Base-by-base conservation (phyloP, 192 early-diverging fungal species). In the Podochytrium sp. region DNA sequence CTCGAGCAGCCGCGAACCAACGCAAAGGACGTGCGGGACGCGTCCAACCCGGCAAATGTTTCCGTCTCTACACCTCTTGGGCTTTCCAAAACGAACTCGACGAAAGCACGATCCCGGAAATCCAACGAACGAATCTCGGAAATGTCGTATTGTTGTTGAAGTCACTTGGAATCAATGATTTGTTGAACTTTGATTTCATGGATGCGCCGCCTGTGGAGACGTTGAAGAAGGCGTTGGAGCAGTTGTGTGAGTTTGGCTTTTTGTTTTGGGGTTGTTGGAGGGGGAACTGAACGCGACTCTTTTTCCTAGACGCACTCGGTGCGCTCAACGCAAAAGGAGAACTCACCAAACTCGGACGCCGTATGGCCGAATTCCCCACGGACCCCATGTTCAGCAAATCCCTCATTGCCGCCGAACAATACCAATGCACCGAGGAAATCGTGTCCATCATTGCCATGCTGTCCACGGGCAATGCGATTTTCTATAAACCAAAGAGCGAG, bases 301-400 rank as follows among this genome's bases (percentile, higher is more conserved):
- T 50, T 34, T 34, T 43, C 27, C 16, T 51, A 69, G 66, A 71
- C 39, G 69, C 69, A 23, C 33, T 71, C 10, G 94, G 94, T 3
- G 93, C 95, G 25, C 80, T 99, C 41, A 97, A 98, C 79, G 92
- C 94, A 51, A 86, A 87, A 3, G 98, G 96, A 16, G 91, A 96
- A 76, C 74, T 99, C 67, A 99, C 98, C 16, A 98, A 97, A 78
- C 85, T 98, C 18, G 98, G 98, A 0, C 90, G 96, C 12, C 84
- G 94, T 18, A 99, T 99, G 98, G 96, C 96, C 34, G 98, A 99
- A 87, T 96, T 98, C 74, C 98, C 98, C 3, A 86, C 93, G 71
- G 96, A 99, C 75, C 98, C 98, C 2, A 93, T 94, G 89, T 84
- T 98, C 73, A 93, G 93, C 71, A 97, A 98, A 75, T 88, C 93